Base-by-base conservation (phyloP, 768 basidiomycete species). In the Thelephora aurantiotincta region DNA sequence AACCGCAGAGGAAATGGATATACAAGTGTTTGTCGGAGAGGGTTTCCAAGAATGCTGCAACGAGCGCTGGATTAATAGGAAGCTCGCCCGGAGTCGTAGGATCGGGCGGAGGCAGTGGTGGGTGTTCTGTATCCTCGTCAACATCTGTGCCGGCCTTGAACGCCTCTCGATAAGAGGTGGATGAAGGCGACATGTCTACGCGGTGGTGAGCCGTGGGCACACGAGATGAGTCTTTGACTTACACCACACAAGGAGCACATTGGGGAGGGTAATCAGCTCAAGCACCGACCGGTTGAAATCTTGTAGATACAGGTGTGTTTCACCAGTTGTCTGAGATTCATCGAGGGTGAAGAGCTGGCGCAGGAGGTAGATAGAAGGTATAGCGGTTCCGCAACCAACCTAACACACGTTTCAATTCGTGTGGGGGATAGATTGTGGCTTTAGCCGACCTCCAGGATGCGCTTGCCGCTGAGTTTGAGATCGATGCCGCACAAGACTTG, bases 351-450 rank as follows among this genome's bases (percentile, higher is more conserved):
- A 77, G 4, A 92, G 56, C 41, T 72, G 62, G 5, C 72, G 68
- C 1, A 97, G 69, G 48, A 94, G 64, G 52, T 77, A 87, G 9
- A 88, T 63, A 0, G 82, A 80, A 0, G 94, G 94, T 0, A 96
- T 63, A 0, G 83, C 86, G 0, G 94, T 97, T 16, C 94, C 94
- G 60, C 94, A 98, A 1, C 94, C 94, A 45, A 96, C 62, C 92
- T 97, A 48, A 35, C n/a, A 11, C 7, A 20, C 34, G 23, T 13
- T 19, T 36, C 33, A 37, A 44, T 36, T 41, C 38, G 38, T 41
- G 16, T 14, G 38, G 38, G n/a, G n/a, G 11, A 26, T 13, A 11
- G 16, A 43, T 16, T 7, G 16, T 37, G 14, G 11, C 22, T 19
- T 11, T 6, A n/a, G 61, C 72, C 33, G 51, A 86, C 92, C 76